These are phyloP conservation scores for Kandelia obovata DNA, from an alignment of 345 rosid genomes.

Conservation along the genomic window DNA sequence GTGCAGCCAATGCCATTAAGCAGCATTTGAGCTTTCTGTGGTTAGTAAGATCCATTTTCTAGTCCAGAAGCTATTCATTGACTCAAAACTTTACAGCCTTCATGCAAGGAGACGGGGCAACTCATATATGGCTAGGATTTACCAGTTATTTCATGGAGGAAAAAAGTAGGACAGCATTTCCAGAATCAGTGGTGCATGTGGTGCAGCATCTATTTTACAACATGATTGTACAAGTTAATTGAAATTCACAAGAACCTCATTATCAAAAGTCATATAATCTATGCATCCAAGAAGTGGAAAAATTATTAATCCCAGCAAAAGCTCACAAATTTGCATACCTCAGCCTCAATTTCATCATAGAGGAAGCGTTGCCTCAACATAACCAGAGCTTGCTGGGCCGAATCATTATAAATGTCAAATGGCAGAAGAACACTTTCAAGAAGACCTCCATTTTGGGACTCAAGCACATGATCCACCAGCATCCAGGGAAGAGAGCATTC, in stretches of 20 bases:
- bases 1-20: neutral
- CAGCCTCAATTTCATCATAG: slow-evolving; percentile 99
- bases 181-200: neutral
- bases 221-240: neutral
- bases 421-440: slow-evolving; percentile 90
- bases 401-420: slow-evolving; percentile 96
- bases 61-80: neutral
- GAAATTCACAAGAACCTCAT: too few relatives aligned
- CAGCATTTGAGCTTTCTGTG: neutral
- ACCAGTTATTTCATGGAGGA: neutral
- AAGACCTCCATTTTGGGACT: slow-evolving; percentile 73
- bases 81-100: too few relatives aligned
- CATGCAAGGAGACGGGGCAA: too few relatives aligned
- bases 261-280: too few relatives aligned
- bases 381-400: slow-evolving; percentile 96
- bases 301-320: neutral
- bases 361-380: slow-evolving; percentile 85
- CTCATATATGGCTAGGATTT: neutral
- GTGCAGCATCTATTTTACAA: neutral
- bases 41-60: neutral
- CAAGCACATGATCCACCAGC: slow-evolving; percentile 88
- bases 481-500: slow-evolving; percentile 99
- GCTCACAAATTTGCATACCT: slow-evolving; percentile 45
- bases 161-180: neutral
- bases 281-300: slow-evolving; percentile 7